Evolutionary conservation across 139 green algal genomes (phyloP), one percentile per base, ranked within the genome.

Genomic region (Chlamydomonas sphaeroides): DNA sequence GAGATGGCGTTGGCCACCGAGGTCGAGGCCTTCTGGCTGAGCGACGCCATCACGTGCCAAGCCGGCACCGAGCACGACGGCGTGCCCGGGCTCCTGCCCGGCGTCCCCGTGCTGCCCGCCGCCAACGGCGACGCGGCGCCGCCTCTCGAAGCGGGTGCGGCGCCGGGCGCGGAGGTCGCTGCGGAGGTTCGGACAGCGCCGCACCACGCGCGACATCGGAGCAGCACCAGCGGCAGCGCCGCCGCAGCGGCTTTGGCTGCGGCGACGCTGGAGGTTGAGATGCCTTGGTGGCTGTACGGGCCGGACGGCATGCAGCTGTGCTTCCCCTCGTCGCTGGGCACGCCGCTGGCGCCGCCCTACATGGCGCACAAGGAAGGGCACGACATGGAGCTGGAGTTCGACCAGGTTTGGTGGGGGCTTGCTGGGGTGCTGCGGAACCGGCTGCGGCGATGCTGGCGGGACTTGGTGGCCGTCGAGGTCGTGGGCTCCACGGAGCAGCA

Each of bases 231-330:
- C 49, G n/a, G 21, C 45, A n/a, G 18, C 23, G 36, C 38, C 15
- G 28, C 21, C 42, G 49, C 32, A 15, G 41, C 41, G 42, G 41
- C 41, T 49, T 11, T 23, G 20, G 57, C 49, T 7, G n/a, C 70
- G 6, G 65, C 57, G 20, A 87, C 56, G 56, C 67, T 86, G 51
- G 80, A 89, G n/a, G 88, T 97, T 35, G 96, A 98, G 86, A 93
- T 98, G 85, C 95, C 96, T 3, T 98, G 96, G 96, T 98, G 96
- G 96, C 92, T 91, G 1, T 99, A 98, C 85, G 95, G 96, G n/a
- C 85, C 94, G 5, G 61, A 85, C 5, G 96, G 96, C 78, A 98
- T 98, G 96, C 94, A 98, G 89, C 86, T 98, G n/a, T 96, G 96
- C 93, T 98, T 98, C 89, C 94, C 94, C 21, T 80, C 72, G 20